Evolutionary conservation across 2,329 filamentous ascomycete species (phyloP).

Genomic region (Penicillium occitanis): DNA sequence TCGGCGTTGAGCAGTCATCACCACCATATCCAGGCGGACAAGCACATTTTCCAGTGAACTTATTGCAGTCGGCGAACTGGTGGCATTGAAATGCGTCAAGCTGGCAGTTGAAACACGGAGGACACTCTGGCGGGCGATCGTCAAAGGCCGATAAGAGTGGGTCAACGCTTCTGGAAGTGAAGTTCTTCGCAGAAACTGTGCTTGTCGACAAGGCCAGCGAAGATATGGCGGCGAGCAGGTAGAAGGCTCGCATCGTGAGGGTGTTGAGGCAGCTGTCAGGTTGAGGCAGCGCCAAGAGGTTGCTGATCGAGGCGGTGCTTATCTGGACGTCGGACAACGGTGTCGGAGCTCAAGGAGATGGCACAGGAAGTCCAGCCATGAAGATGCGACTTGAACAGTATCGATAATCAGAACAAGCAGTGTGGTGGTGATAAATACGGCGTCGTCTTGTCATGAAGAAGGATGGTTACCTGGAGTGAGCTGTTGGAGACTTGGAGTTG

Average conservation of each 20-base stretch:
- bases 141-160: conserved; percentile 70
- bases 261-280: conserved; percentile 3
- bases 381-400: neutral
- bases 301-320: neutral
- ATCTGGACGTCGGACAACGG: neutral
- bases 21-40: conserved; percentile 92
- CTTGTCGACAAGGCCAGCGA: conserved; percentile 28
- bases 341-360: conserved; percentile 1
- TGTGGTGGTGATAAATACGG: too few species aligned
- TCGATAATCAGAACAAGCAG: neutral
- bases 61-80: conserved; percentile 86
- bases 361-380: conserved; percentile 6
- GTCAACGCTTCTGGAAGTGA: conserved; percentile 60
- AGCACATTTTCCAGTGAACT: conserved; percentile 85
- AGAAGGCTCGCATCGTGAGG: conserved; percentile 16
- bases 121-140: conserved; percentile 60
- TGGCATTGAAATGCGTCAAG: conserved; percentile 87
- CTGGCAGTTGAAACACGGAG: conserved; percentile 89
- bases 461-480: neutral
- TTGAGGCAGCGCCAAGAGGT: conserved; percentile 8
- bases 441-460: neutral
- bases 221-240: conserved; percentile 10
- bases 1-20: conserved; percentile 86
- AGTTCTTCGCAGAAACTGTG: conserved; percentile 46
- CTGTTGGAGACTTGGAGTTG: neutral